phyloP scores from a whole-genome alignment of 192 early-diverging fungal species.

The Kappamyces sp. region DNA sequence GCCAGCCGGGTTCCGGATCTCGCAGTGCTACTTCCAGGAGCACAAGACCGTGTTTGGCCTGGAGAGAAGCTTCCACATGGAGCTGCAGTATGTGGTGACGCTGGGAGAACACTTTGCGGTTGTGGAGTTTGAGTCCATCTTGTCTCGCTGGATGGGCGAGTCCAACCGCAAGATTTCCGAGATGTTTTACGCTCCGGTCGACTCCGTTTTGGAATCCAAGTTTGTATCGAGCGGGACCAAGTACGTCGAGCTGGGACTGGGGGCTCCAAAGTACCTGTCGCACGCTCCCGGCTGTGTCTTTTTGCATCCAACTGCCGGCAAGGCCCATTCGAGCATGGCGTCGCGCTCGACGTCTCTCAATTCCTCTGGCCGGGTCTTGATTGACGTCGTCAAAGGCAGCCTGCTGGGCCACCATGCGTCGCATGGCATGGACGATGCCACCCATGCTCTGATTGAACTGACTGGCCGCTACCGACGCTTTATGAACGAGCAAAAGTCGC shows the following conservation, averaged over 20 bases:
- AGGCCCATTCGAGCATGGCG: not conserved
- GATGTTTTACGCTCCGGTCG: slow-evolving; percentile 19
- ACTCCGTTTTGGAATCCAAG: not conserved
- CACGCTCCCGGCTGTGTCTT: slow-evolving; percentile 29
- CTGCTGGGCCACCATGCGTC: slow-evolving; percentile 37
- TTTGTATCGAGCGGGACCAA: slow-evolving; percentile 28
- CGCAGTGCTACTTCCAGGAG: slow-evolving; percentile 34
- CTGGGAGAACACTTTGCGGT: slow-evolving; percentile 32
- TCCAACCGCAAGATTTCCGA: slow-evolving; percentile 19
- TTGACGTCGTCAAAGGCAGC: slow-evolving; percentile 34
- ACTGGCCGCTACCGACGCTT: slow-evolving; percentile 32
- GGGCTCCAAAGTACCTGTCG: slow-evolving; percentile 19
- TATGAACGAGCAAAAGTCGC: slow-evolving; percentile 16
- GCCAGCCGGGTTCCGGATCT: slow-evolving; percentile 25
- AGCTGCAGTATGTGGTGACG: slow-evolving; percentile 30
- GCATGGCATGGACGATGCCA: slow-evolving; percentile 40
- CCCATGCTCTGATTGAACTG: slow-evolving; percentile 33
- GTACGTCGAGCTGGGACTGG: slow-evolving; percentile 19
- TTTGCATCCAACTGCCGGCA: slow-evolving; percentile 17
- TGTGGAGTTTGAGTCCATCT: slow-evolving; percentile 35
- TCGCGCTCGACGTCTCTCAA: not conserved
- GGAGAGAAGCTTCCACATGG: slow-evolving; percentile 35
- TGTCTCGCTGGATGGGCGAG: slow-evolving; percentile 36
- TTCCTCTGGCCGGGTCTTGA: slow-evolving; percentile 34
- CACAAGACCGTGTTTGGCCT: slow-evolving; percentile 30